Percentiles rank a stretch among this genome's conserved stretches.
Evolutionary conservation across 2,329 filamentous ascomycete species (phyloP).

Genomic region (Colletotrichum spaethianum): DNA sequence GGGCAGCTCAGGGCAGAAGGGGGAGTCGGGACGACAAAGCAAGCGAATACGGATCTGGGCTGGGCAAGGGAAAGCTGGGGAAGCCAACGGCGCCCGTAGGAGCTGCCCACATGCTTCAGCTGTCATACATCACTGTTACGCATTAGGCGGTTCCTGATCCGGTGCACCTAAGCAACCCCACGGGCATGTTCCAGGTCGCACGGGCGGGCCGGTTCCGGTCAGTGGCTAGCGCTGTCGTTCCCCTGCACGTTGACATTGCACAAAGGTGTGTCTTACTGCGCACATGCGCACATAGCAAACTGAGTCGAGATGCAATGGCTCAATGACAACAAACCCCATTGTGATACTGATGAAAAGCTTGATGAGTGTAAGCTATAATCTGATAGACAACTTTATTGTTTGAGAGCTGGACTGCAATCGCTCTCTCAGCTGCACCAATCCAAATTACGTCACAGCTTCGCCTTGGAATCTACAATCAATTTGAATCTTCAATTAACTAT

Average conservation of each 20-base stretch:
- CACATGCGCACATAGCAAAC: background rate
- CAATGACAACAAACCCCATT: too few relatives aligned
- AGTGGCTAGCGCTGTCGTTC: slow-evolving; percentile 10
- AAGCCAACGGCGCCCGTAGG: slow-evolving; percentile 11
- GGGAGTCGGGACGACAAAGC: slow-evolving; percentile 30
- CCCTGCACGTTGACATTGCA: background rate
- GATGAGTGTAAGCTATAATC: background rate
- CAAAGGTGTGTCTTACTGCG: background rate
- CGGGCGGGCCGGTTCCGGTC: slow-evolving; percentile 20
- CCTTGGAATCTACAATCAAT: background rate
- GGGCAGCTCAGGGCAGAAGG: background rate
- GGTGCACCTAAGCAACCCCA: slow-evolving; percentile 14
- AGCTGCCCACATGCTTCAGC: slow-evolving; percentile 20
- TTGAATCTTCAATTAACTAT: background rate
- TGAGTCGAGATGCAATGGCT: background rate
- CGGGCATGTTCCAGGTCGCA: slow-evolving; percentile 28
- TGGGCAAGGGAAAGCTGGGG: slow-evolving; percentile 9
- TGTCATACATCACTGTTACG: slow-evolving; percentile 25
- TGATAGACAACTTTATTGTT: too few relatives aligned
- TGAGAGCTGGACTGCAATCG: background rate
- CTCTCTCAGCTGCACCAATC: background rate
- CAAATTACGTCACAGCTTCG: background rate
- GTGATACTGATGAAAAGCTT: background rate
- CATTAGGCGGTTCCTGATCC: background rate
- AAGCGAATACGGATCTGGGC: slow-evolving; percentile 10